Evolutionary conservation across 2,329 filamentous ascomycete species (phyloP).

Genomic region (Beauveria australis): DNA sequence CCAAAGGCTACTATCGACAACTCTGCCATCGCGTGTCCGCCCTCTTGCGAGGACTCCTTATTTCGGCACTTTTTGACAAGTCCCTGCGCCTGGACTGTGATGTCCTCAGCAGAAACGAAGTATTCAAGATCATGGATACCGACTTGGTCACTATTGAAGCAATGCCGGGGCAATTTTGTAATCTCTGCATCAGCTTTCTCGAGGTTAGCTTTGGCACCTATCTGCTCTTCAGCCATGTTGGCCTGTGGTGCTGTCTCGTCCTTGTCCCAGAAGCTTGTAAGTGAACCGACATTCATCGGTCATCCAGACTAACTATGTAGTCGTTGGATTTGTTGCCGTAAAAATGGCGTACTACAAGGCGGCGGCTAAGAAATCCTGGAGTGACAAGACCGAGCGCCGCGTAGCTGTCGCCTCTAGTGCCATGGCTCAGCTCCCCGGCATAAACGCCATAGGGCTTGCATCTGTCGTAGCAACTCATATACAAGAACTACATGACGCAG

Average conservation of each 20-base stretch:
- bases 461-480: not conserved
- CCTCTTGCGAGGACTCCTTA: not conserved
- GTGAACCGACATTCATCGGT: not conserved
- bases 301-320: not conserved
- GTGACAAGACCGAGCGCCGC: not conserved
- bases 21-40: not conserved
- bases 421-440: not conserved
- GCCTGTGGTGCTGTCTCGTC: not conserved
- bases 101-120: not conserved
- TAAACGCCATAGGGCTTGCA: not conserved
- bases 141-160: not conserved
- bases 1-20: not conserved
- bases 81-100: not conserved
- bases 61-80: conserved; percentile 2
- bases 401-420: not conserved
- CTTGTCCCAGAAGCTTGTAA: not conserved
- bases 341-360: not conserved
- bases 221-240: not conserved
- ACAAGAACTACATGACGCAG: not conserved
- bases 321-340: not conserved
- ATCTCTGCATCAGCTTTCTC: not conserved
- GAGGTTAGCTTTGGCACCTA: conserved; percentile 1
- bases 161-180: not conserved
- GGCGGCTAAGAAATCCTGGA: not conserved
- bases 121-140: not conserved